Conservation (phyloP, 2,329 filamentous ascomycete genomes). For the Colletotrichum scovillei region DNA sequence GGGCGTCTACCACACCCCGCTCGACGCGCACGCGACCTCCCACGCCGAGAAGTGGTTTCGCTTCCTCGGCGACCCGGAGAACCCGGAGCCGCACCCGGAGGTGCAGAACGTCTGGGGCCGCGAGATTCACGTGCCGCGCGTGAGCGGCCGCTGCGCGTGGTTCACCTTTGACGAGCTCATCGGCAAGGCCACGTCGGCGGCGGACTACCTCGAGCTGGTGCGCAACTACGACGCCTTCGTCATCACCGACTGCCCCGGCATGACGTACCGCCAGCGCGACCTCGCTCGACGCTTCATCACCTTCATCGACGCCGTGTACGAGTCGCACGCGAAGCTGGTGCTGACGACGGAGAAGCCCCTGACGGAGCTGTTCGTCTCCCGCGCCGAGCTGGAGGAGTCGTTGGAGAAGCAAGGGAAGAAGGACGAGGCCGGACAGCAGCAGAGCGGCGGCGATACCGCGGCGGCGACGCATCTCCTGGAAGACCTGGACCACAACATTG, state of each 20-base stretch:
- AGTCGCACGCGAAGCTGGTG: constrained; percentile 91
- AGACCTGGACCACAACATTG: constrained; percentile 86
- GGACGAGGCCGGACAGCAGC: constrained; percentile 38
- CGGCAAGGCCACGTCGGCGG: constrained; percentile 86
- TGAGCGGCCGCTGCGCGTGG: constrained; percentile 87
- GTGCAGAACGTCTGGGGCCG: constrained; percentile 92
- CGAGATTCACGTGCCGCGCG: constrained; percentile 86
- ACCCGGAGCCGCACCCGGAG: constrained; percentile 79
- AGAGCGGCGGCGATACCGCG: constrained; percentile 65
- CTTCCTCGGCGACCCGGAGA: constrained; percentile 87
- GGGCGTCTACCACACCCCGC: constrained; percentile 91
- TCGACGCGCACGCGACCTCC: constrained; percentile 79
- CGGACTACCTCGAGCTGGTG: constrained; percentile 94
- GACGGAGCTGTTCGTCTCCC: constrained; percentile 85
- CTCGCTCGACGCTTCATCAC: constrained; percentile 95
- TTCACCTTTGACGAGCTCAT: constrained; percentile 96
- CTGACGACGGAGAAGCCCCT: constrained; percentile 90
- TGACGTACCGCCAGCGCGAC: constrained; percentile 89
- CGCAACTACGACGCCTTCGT: constrained; percentile 93
- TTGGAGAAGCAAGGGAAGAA: constrained; percentile 52
- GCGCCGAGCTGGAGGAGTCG: constrained; percentile 73
- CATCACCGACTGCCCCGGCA: constrained; percentile 89
- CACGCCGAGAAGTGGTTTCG: constrained; percentile 97
- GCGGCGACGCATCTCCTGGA: constrained; percentile 89
- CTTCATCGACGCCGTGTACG: constrained; percentile 96